These are phyloP conservation scores for Stagonosporopsis rhizophila DNA, from an alignment of 2,329 filamentous ascomycete genomes.

Conservation along the genomic window DNA sequence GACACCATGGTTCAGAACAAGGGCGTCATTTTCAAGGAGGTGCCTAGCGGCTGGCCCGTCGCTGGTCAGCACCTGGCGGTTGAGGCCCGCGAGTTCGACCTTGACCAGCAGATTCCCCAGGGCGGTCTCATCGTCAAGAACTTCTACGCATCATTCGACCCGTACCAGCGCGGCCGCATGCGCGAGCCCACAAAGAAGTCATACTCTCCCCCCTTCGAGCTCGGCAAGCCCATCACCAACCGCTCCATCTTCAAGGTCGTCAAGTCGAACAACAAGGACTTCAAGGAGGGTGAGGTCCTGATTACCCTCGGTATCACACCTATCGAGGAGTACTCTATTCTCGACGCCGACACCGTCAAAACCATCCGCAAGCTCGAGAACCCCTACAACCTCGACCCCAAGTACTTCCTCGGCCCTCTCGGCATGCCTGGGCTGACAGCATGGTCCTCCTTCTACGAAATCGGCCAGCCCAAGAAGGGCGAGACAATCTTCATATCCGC, in stretches of 20 bases:
- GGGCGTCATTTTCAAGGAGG: slow-evolving; percentile 73
- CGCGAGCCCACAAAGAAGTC: slow-evolving; percentile 69
- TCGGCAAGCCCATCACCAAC: slow-evolving; percentile 71
- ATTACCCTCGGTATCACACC: slow-evolving; percentile 58
- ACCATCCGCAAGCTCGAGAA: slow-evolving; percentile 68
- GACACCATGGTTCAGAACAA: slow-evolving; percentile 70
- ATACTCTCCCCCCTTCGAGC: slow-evolving; percentile 68
- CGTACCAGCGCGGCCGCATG: slow-evolving; percentile 85
- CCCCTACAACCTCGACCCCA: slow-evolving; percentile 69
- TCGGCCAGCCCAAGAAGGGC: slow-evolving; percentile 76
- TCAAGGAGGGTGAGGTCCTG: slow-evolving; percentile 72
- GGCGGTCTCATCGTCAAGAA: slow-evolving; percentile 75
- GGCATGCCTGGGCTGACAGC: slow-evolving; percentile 82
- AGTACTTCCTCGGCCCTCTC: slow-evolving; percentile 75
- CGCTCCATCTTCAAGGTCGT: slow-evolving; percentile 71
- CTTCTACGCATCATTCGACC: slow-evolving; percentile 79
- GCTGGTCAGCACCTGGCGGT: slow-evolving; percentile 73
- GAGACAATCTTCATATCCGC: slow-evolving; percentile 85
- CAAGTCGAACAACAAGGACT: slow-evolving; percentile 70
- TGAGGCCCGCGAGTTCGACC: slow-evolving; percentile 73
- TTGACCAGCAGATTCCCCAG: slow-evolving; percentile 62
- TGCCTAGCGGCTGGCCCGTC: slow-evolving; percentile 71
- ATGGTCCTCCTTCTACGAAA: slow-evolving; percentile 76
- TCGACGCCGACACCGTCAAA: slow-evolving; percentile 58
- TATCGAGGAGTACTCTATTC: slow-evolving; percentile 72